Base-by-base conservation (phyloP, 805 yeast genomes). In the Ogataea trehaloabstinens region DNA sequence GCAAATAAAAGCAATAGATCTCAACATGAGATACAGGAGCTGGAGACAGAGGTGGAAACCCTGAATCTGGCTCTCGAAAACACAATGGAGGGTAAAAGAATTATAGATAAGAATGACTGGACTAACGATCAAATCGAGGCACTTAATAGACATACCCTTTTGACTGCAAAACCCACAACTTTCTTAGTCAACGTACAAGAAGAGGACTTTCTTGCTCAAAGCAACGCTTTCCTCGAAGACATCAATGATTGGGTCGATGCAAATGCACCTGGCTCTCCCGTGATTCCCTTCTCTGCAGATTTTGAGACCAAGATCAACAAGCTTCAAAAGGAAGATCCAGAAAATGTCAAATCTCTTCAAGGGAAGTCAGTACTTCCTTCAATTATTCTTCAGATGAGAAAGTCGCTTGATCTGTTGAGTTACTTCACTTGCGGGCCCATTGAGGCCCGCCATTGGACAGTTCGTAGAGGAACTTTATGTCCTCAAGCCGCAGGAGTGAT, bases 401-500 rank as follows among this genome's bases (percentile, higher is more conserved):
- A 77, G 50, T 82, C 87, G 45, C 74, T 90, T 44, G 84, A 85
- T 51, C 80, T 93, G 64, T 89, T 90, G 51, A 88, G 96, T 38
- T 93, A 83, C 74, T 93, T 88, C 77, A 93, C 99, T 24, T 83
- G 93, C 61, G 99, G 99, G 53, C 85, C 95, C 29, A 87, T 86
- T 46, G 99, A 93, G 70, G 95, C 90, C 35, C 84, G 97, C 65
- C 97, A 95, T 67, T 93, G 99, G 99, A 93, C 99, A 24, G 80
- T 93, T 48, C 80, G 98, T 68, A 71, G 74, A 52, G 95, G 95
- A 53, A 85, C 91, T 33, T 82, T 86, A 54, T 97, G 97, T 38
- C 99, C 99, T n/a, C 89, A 85, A 59, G 98, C 99, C 31, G 99
- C 99, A 17, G 98, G 97, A 63, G 95, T 93, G 31, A 91, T 91